Conservation (phyloP, 1,284 basidiomycete genomes). For the Leccinum pachyderme region DNA sequence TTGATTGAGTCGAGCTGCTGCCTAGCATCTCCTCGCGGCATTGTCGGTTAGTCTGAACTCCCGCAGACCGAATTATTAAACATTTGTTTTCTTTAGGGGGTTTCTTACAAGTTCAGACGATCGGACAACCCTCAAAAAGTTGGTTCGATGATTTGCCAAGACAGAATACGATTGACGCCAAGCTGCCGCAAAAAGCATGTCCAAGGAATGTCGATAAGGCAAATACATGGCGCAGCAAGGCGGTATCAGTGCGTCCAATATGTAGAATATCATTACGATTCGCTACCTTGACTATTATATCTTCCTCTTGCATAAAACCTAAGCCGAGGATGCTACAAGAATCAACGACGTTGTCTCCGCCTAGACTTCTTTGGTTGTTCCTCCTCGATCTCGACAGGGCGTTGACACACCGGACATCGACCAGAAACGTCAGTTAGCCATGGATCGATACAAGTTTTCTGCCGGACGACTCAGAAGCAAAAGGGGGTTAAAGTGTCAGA, state of each 20-base stretch:
- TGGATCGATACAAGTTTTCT: constrained; percentile 80
- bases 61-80: constrained; percentile 22
- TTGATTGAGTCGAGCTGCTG: constrained; percentile 1
- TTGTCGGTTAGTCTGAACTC: not conserved
- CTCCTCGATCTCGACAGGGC: constrained; percentile 49
- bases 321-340: constrained; percentile 3
- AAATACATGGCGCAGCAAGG: constrained; percentile 25
- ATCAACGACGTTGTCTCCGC: constrained; percentile 28
- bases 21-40: constrained; percentile 5
- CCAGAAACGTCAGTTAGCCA: constrained; percentile 79
- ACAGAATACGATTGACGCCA: not conserved
- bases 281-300: constrained; percentile 31
- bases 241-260: constrained; percentile 30
- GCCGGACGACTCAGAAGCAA: constrained; percentile 8
- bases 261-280: constrained; percentile 35
- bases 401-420: constrained; percentile 74
- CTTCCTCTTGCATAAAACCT: constrained; percentile 11
- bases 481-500: not conserved
- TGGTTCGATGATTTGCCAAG: not conserved
- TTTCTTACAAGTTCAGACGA: not conserved
- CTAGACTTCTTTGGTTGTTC: constrained; percentile 32
- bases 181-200: constrained; percentile 1
- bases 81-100: no score
- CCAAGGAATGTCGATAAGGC: constrained; percentile 30
- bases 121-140: not conserved